These are phyloP conservation scores for Leptodermis oblonga DNA, from an alignment of 257 asterid species.

Conservation along the genomic window DNA sequence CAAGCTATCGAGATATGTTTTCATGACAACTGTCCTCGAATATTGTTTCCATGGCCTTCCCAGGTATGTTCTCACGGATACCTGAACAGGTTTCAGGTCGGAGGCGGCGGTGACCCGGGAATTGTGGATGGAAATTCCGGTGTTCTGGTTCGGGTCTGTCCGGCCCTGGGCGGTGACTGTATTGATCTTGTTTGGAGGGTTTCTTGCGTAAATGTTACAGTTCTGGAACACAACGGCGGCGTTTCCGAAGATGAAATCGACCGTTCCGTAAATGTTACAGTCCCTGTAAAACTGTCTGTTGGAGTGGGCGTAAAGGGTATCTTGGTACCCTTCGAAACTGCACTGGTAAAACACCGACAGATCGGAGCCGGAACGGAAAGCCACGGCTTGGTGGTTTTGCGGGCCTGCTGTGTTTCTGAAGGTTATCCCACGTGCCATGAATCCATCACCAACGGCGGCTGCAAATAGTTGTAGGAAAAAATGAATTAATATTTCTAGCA, in stretches of 20 bases:
- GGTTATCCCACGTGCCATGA: conserved; percentile 60
- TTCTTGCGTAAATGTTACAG: conserved; percentile 60
- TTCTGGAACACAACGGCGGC: conserved; percentile 83
- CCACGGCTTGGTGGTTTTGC: conserved; percentile 73
- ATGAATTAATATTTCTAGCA: not conserved
- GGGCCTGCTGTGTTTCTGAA: conserved; percentile 83
- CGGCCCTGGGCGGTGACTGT: conserved; percentile 87
- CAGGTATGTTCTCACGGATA: conserved; percentile 63
- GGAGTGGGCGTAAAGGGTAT: conserved; percentile 70
- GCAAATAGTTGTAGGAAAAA: not conserved
- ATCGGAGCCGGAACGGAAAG: conserved; percentile 80
- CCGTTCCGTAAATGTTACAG: conserved; percentile 80
- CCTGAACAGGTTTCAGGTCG: conserved; percentile 45
- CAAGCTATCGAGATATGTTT: conserved; percentile 50
- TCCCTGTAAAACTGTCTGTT: conserved; percentile 64
- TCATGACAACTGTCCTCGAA: conserved; percentile 71
- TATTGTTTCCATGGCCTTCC: conserved; percentile 93
- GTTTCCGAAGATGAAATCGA: conserved; percentile 84
- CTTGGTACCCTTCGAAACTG: conserved; percentile 90
- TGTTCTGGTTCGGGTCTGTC: conserved; percentile 73
- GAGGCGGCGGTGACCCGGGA: conserved; percentile 54
- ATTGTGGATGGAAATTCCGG: conserved; percentile 78
- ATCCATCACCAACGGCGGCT: conserved; percentile 21
- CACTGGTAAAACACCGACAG: conserved; percentile 68
- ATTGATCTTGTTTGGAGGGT: conserved; percentile 63